Evolutionary conservation across 2,329 filamentous ascomycete genomes (phyloP).

Genomic region (Fusarium sterilihyphosum): DNA sequence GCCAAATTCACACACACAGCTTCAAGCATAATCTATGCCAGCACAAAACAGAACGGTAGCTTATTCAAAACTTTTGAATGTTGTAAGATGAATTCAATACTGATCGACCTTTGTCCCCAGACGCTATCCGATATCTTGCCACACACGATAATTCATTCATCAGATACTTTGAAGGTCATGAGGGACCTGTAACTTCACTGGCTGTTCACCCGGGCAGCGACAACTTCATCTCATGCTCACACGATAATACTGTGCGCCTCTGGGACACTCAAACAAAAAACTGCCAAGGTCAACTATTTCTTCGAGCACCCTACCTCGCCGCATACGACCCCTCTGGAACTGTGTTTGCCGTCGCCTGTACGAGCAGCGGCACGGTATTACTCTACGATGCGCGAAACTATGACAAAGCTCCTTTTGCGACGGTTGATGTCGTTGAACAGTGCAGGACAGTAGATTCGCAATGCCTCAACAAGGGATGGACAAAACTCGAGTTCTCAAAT

Average conservation of each 20-base stretch:
- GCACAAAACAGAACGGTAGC: conserved; percentile 89
- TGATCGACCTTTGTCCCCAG: conserved; percentile 50
- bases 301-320: conserved; percentile 83
- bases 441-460: conserved; percentile 61
- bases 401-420: conserved; percentile 88
- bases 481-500: conserved; percentile 93
- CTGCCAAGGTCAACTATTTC: conserved; percentile 80
- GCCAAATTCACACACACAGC: conserved; percentile 94
- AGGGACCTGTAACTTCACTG: conserved; percentile 83
- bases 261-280: conserved; percentile 89
- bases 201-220: conserved; percentile 87
- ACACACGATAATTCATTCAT: conserved; percentile 97
- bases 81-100: background rate
- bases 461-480: conserved; percentile 78
- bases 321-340: conserved; percentile 93
- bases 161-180: conserved; percentile 94
- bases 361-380: conserved; percentile 79
- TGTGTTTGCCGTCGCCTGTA: conserved; percentile 89
- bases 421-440: conserved; percentile 79
- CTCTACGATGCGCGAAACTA: conserved; percentile 96
- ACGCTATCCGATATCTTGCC: conserved; percentile 85
- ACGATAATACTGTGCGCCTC: conserved; percentile 89
- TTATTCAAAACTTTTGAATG: conserved; percentile 19
- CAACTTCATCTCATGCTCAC: conserved; percentile 89
- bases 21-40: conserved; percentile 92